Evolutionary conservation across 768 basidiomycete species (phyloP).

Genomic region (Tricholoma terreum): DNA sequence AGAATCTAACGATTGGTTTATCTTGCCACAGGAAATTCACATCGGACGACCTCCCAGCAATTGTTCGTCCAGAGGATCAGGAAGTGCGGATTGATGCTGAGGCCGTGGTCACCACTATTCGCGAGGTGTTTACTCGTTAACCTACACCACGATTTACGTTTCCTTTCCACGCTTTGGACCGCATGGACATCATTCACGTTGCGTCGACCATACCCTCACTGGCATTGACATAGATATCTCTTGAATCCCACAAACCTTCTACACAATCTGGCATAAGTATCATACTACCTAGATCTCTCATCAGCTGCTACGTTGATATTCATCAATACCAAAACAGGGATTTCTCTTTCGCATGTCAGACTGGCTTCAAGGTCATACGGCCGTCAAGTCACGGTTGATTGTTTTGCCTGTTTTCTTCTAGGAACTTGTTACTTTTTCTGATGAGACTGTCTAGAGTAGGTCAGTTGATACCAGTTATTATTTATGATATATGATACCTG

Average conservation of each 20-base stretch:
- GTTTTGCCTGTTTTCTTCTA: neutral
- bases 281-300: neutral
- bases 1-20: neutral
- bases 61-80: slow-evolving; percentile 21
- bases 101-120: slow-evolving; percentile 41
- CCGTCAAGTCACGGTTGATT: neutral
- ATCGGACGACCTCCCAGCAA: slow-evolving; percentile 30
- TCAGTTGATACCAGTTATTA: neutral
- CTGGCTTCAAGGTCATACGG: neutral
- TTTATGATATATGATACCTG: neutral
- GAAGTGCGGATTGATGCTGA: slow-evolving; percentile 36
- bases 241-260: neutral
- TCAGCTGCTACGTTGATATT: neutral
- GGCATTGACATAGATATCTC: neutral
- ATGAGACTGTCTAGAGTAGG: neutral
- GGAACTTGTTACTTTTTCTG: neutral
- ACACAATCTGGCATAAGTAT: neutral
- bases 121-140: slow-evolving; percentile 17
- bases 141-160: neutral
- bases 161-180: neutral
- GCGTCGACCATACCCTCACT: neutral
- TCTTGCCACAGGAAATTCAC: slow-evolving; percentile 32
- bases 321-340: neutral
- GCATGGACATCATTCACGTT: neutral
- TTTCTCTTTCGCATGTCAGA: neutral